These are phyloP conservation scores for Taiwanofungus camphoratus DNA, from an alignment of 1,284 basidiomycete genomes.

Conservation along the genomic window DNA sequence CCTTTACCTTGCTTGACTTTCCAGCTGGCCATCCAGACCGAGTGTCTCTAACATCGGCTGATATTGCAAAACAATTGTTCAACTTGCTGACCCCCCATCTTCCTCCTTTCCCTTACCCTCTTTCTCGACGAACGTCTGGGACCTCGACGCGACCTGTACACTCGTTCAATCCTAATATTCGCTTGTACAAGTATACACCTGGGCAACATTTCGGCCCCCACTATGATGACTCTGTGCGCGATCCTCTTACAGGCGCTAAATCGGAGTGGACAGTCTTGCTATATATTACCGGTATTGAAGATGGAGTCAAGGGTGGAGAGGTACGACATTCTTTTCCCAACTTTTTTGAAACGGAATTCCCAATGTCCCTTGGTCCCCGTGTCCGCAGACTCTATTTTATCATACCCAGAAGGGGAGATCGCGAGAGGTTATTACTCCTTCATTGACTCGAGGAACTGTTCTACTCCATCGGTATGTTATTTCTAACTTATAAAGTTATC, in stretches of 20 bases:
- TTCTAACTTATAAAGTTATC: too few species aligned
- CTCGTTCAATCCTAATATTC: constrained; percentile 64
- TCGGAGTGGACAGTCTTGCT: constrained; percentile 80
- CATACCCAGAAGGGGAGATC: constrained; percentile 45
- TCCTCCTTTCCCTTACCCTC: constrained; percentile 49
- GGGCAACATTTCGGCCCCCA: constrained; percentile 69
- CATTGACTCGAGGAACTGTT: constrained; percentile 60
- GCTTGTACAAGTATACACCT: constrained; percentile 63
- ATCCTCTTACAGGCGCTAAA: constrained; percentile 47
- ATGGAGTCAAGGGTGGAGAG: constrained; percentile 73
- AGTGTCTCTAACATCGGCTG: constrained; percentile 51
- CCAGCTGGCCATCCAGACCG: constrained; percentile 40
- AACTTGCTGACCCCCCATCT: constrained; percentile 52
- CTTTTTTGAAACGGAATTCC: neutral
- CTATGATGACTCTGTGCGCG: constrained; percentile 68
- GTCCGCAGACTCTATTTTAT: constrained; percentile 65
- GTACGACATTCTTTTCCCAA: constrained; percentile 29
- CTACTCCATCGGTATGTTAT: constrained; percentile 59
- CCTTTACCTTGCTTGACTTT: neutral
- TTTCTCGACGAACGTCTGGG: constrained; percentile 32
- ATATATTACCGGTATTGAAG: constrained; percentile 68
- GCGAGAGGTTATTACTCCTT: constrained; percentile 49
- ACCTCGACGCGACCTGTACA: constrained; percentile 38
- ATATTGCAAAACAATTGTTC: constrained; percentile 57
- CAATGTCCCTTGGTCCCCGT: neutral